Evolutionary conservation across 768 basidiomycete genomes (phyloP).

Genomic region (Xanthoconium stramineum): DNA sequence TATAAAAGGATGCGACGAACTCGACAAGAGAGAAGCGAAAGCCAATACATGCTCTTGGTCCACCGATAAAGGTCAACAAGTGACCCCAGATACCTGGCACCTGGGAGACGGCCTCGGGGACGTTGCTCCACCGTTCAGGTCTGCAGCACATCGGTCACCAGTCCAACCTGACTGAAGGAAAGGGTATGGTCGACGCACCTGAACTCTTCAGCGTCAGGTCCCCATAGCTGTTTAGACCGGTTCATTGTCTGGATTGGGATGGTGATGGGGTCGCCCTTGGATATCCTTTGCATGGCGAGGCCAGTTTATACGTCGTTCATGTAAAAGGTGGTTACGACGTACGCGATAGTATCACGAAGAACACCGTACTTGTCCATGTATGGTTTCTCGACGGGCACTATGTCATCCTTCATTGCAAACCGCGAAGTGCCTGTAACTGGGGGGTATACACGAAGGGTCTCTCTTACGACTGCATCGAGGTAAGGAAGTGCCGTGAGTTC

Average conservation of each 20-base stretch:
- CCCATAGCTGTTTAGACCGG: conserved; percentile 53
- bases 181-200: conserved; percentile 33
- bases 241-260: conserved; percentile 57
- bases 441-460: conserved; percentile 54
- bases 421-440: conserved; percentile 46
- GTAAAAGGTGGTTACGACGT: not conserved
- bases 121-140: conserved; percentile 59
- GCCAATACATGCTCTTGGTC: conserved; percentile 64
- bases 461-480: conserved; percentile 63
- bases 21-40: conserved; percentile 62
- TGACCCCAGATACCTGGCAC: conserved; percentile 64
- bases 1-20: conserved; percentile 32
- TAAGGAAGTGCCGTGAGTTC: conserved; percentile 63
- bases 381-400: conserved; percentile 48
- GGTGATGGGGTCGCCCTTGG: conserved; percentile 45
- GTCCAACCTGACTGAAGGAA: not conserved
- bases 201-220: conserved; percentile 61
- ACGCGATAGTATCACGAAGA: conserved; percentile 40
- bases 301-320: no score
- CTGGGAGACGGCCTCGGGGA: conserved; percentile 40
- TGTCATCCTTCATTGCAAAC: conserved; percentile 49
- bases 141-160: conserved; percentile 28
- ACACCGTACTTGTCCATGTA: conserved; percentile 43
- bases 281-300: conserved; percentile 24
- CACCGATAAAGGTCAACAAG: conserved; percentile 60